Percentiles rank a stretch among this genome's conserved stretches.
Evolutionary conservation across 768 basidiomycete genomes (phyloP).

Genomic region (Xanthoconium purpureum): DNA sequence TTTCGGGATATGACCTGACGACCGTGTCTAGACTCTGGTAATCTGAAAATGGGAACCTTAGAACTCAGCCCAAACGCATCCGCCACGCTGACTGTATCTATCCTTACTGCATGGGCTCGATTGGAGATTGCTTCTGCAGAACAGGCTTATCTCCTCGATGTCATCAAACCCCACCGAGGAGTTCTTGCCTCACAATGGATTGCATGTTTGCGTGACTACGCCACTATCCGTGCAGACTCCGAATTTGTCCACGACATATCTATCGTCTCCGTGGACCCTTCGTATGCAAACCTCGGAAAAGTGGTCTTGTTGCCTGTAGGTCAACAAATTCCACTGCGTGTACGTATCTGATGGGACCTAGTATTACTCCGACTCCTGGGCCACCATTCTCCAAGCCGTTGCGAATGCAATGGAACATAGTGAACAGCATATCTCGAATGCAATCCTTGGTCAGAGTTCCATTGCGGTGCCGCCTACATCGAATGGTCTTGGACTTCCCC

Average conservation of each 20-base stretch:
- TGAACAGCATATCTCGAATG: slow-evolving; percentile 67
- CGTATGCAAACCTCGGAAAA: slow-evolving; percentile 83
- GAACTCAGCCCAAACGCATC: slow-evolving; percentile 93
- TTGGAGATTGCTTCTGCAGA: slow-evolving; percentile 73
- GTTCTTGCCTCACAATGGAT: slow-evolving; percentile 85
- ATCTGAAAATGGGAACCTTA: slow-evolving; percentile 81
- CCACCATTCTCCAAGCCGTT: slow-evolving; percentile 79
- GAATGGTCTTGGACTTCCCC: slow-evolving; percentile 22
- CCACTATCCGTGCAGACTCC: slow-evolving; percentile 83
- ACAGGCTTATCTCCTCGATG: slow-evolving; percentile 73
- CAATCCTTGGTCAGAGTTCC: slow-evolving; percentile 69
- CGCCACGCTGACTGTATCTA: slow-evolving; percentile 90
- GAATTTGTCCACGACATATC: slow-evolving; percentile 78
- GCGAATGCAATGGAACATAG: slow-evolving; percentile 71
- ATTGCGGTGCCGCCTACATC: slow-evolving; percentile 17
- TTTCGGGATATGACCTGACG: slow-evolving; percentile 5
- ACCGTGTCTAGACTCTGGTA: slow-evolving; percentile 64
- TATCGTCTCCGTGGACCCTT: slow-evolving; percentile 71
- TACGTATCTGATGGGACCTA: slow-evolving; percentile 29
- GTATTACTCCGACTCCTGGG: slow-evolving; percentile 88
- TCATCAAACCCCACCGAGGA: slow-evolving; percentile 76
- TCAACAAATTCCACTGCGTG: slow-evolving; percentile 5
- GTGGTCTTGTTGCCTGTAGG: slow-evolving; percentile 89
- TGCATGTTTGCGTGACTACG: slow-evolving; percentile 86
- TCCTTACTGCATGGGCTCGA: slow-evolving; percentile 94